Conservation (phyloP, 139 green algal genomes). For the Micromonas pusilla region DNA sequence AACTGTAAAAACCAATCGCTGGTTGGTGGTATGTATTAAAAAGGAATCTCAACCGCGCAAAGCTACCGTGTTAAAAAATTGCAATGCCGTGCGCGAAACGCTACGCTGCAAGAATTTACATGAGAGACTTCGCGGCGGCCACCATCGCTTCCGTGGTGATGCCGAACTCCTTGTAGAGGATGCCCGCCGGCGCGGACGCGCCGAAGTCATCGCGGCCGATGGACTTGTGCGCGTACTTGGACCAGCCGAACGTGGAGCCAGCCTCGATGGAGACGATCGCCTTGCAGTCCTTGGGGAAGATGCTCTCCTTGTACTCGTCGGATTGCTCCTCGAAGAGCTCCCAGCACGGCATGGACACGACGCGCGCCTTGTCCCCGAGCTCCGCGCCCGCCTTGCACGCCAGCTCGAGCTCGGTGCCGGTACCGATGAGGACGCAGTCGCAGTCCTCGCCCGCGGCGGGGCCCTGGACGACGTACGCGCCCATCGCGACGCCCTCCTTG, state of each 20-base stretch:
- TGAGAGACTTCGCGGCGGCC: constrained; percentile 61
- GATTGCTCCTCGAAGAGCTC: constrained; percentile 95
- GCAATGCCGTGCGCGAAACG: not conserved
- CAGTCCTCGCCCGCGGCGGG: constrained; percentile 48
- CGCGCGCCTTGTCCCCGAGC: constrained; percentile 74
- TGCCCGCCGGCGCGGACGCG: constrained; percentile 75
- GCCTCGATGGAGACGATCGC: constrained; percentile 81
- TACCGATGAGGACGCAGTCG: constrained; percentile 91
- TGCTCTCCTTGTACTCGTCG: constrained; percentile 47
- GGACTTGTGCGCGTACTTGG: constrained; percentile 68
- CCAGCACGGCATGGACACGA: constrained; percentile 92
- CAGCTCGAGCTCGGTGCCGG: constrained; percentile 87
- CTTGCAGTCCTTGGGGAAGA: constrained; percentile 62
- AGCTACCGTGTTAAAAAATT: not conserved
- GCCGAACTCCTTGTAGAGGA: constrained; percentile 94
- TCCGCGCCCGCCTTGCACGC: constrained; percentile 71
- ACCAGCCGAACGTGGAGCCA: constrained; percentile 84
- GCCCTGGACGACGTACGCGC: constrained; percentile 79
- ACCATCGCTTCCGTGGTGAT: constrained; percentile 74
- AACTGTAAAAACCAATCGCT: not conserved
- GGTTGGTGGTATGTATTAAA: not conserved
- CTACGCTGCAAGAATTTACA: constrained; percentile 31
- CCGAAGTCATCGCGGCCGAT: constrained; percentile 92
- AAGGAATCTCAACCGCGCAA: not conserved
- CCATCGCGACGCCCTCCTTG: constrained; percentile 72